Base-by-base conservation (phyloP, 2,329 filamentous ascomycete species). In the Aspergillus sp. region DNA sequence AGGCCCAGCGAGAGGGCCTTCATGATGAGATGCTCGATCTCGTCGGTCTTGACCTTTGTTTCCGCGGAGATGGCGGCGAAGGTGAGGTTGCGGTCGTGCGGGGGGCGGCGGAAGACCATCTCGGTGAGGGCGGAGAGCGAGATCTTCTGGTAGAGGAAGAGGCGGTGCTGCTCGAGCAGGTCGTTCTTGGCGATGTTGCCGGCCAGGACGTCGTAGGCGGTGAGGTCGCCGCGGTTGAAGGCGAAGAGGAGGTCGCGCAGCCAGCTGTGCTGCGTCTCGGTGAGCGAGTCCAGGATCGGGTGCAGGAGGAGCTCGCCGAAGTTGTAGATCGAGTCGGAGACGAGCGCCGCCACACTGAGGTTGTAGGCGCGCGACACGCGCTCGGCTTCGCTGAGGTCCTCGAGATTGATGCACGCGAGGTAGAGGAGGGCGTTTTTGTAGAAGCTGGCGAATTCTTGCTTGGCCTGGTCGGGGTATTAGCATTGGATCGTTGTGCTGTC, bases 1-100 rank as follows among this genome's bases (percentile, higher is more conserved):
- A 99, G 79, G 1, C 94, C 94, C 62, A 99, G 75, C 67, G 92
- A 96, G 65, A 99, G 76, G n/a, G 94, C 94, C 80, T 96, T 97
- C 94, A 99, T 99, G 65, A 99, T 89, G 59, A 99, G 78, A 72
- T 97, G 93, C 80, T 99, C 94, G 62, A 99, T 97, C 77, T 97
- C 90, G 65, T 94, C 85, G 2, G 86, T 84, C 62, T 85, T 83
- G 47, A 99, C 92, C 75, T 96, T 95, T 3, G 94, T 99, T 78
- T 97, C 93, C 61, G 88, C 81, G 4, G 89, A 84, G 66, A 99
- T 96, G 46, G 90, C 89, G 48, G 80, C 77, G 75, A 99, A 99
- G 4, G 88, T 88, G 87, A 99, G 94, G 65, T 90, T 87, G 58
- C 94, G 89, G 78, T 97, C 90, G 70, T 99, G 94, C 26, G 94